These are phyloP conservation scores for Pilasporangium apinafurcum DNA, from an alignment of 352 stramenopile species.

Conservation along the genomic window DNA sequence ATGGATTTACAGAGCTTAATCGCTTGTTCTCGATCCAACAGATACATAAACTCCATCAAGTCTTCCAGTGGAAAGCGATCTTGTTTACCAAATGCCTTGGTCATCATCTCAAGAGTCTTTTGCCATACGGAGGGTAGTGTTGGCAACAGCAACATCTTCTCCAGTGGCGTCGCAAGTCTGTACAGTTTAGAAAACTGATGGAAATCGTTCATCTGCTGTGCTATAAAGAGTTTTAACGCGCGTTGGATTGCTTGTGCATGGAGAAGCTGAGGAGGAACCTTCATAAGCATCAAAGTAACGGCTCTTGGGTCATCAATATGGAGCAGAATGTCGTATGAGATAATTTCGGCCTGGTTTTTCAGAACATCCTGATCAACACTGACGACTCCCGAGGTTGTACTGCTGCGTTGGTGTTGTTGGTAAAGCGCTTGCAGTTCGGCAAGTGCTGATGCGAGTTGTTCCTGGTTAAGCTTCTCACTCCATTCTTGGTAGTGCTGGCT, in stretches of 20 bases:
- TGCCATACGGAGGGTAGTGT: constrained; percentile 35
- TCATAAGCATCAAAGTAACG: constrained; percentile 34
- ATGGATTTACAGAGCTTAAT: constrained; percentile 27
- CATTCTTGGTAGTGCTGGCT: constrained; percentile 25
- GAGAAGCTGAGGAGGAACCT: constrained; percentile 16
- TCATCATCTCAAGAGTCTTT: constrained; percentile 30
- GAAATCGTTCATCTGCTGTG: constrained; percentile 43
- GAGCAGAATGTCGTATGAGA: constrained; percentile 56
- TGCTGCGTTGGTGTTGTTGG: neutral
- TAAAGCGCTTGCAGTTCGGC: constrained; percentile 43
- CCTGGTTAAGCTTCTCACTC: constrained; percentile 66
- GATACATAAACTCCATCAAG: constrained; percentile 21
- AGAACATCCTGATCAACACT: neutral
- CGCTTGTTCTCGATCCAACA: constrained; percentile 12
- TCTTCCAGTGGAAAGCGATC: constrained; percentile 40
- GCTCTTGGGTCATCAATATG: constrained; percentile 36
- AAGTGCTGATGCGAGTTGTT: constrained; percentile 60
- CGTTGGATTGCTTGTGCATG: constrained; percentile 13
- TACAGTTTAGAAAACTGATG: constrained; percentile 19
- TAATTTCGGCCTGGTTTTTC: constrained; percentile 24
- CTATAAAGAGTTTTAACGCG: constrained; percentile 43
- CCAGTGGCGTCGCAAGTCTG: constrained; percentile 18
- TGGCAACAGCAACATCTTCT: constrained; percentile 29
- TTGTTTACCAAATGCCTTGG: constrained; percentile 57
- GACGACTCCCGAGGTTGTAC: neutral